Evolutionary conservation across 2,329 filamentous ascomycete genomes (phyloP).

Genomic region (Parastagonospora avenae): DNA sequence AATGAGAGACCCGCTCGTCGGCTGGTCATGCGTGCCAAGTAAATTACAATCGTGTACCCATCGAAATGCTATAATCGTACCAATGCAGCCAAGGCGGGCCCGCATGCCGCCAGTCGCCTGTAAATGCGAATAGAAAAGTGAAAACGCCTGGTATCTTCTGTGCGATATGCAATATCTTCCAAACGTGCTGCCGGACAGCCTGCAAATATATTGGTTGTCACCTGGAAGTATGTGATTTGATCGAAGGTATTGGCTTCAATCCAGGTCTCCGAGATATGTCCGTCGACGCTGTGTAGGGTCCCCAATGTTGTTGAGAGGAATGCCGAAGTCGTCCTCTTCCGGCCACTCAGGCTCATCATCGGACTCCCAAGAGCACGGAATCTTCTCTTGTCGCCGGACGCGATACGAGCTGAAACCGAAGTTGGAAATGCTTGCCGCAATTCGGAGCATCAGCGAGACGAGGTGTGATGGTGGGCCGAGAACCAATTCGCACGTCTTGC

Average conservation of each 20-base stretch:
- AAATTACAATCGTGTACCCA: constrained; percentile 7
- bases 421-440: constrained; percentile 74
- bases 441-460: constrained; percentile 77
- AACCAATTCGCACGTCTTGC: constrained; percentile 77
- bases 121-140: constrained; percentile 25
- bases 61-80: constrained; percentile 18
- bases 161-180: constrained; percentile 16
- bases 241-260: constrained; percentile 20
- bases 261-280: constrained; percentile 31
- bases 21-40: neutral
- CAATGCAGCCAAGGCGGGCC: constrained; percentile 17
- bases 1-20: neutral
- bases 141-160: constrained; percentile 26
- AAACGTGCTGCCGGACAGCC: neutral
- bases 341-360: constrained; percentile 58
- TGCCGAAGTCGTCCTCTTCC: constrained; percentile 65
- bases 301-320: constrained; percentile 48
- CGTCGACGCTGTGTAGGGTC: constrained; percentile 26
- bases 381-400: constrained; percentile 35
- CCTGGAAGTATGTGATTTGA: neutral
- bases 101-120: constrained; percentile 22
- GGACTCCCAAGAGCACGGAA: constrained; percentile 62
- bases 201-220: too few relatives aligned
- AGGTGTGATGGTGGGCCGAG: constrained; percentile 81
- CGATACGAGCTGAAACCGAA: constrained; percentile 43